Base-by-base conservation (phyloP, 2,329 filamentous ascomycete genomes). In the Cladosporium austrohemisphaericum region DNA sequence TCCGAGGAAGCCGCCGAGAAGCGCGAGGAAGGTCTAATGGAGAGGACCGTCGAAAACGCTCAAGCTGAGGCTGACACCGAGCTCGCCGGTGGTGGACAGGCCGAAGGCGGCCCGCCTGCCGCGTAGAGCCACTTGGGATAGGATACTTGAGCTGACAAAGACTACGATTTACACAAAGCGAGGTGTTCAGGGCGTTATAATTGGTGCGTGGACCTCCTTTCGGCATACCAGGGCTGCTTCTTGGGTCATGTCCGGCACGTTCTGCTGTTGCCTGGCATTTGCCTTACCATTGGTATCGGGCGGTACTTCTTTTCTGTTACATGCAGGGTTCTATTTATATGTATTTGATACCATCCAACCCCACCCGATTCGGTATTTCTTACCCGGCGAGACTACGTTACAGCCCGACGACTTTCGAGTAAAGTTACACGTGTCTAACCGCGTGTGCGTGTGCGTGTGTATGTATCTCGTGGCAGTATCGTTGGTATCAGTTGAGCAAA, bases 11-110 rank as follows among this genome's bases (percentile, higher is more conserved):
- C 50, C 6, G 57, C 49, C 2, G 51, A 54, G n/a, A 57, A 57
- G 44, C 64, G 62, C 51, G 62, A 64, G 22, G 61, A 60, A 31
- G 64, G 62, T n/a, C 45, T 57, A 10, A 45, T 53, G 41, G 63
- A 67, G 51, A 52, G 64, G 7, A 55, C 56, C 18, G 50, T 55
- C 3, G 59, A 64, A 23, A 57, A 67, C 33, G 57, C 57, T 2
- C 51, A 57, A 3, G 65, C 52, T 5, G 65, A 68, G 51, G 60
- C 60, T 5, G 52, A 59, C 8, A 59, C 59, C 16, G 60, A 61
- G 45, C 58, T 61, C 51, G 46, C 37, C 10, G 55, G 55, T 19
- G 57, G 51, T 11, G 53, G 52, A 26, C 55, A 57, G 43, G 53
- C 51, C 18, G 46, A 50, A 8, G 53, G 51, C 10, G 57, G 52